phyloP scores from a whole-genome alignment of 2,329 filamentous ascomycete species.

The Aspergillus niger region DNA sequence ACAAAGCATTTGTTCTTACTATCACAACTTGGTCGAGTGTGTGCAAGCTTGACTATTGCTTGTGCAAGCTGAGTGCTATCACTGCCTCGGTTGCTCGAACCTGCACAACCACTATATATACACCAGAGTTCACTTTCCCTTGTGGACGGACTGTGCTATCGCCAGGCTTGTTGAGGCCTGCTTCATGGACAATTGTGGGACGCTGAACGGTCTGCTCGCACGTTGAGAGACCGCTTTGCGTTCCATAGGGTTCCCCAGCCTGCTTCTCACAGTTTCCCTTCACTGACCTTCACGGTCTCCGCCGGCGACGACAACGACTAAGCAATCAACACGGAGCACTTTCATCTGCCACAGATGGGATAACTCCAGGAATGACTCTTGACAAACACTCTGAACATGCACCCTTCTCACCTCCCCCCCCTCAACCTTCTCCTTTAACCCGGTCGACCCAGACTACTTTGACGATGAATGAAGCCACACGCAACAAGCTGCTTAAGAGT shows the following conservation, averaged over 20 bases:
- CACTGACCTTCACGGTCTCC: background rate
- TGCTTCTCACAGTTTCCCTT: conserved; percentile 21
- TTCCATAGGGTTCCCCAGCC: conserved; percentile 54
- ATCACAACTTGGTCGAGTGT: background rate
- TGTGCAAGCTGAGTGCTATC: background rate
- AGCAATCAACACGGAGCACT: conserved; percentile 18
- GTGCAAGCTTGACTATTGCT: background rate
- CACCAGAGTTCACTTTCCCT: background rate
- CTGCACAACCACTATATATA: background rate
- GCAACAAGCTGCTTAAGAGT: conserved; percentile 47
- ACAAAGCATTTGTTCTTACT: background rate
- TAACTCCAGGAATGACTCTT: conserved; percentile 40
- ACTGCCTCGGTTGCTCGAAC: background rate
- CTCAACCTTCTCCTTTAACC: conserved; percentile 35
- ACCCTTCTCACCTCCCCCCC: conserved; percentile 35
- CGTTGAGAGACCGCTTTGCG: conserved; percentile 54
- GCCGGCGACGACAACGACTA: conserved; percentile 15
- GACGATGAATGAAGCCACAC: conserved; percentile 43
- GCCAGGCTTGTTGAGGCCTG: conserved; percentile 22
- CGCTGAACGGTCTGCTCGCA: conserved; percentile 52
- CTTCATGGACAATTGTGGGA: conserved; percentile 52
- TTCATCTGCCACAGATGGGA: conserved; percentile 33
- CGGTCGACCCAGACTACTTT: conserved; percentile 37
- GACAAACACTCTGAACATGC: conserved; percentile 46
- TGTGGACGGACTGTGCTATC: background rate